Evolutionary conservation across 1,139 yeast species (phyloP).

Genomic region (Taphrina betulina): DNA sequence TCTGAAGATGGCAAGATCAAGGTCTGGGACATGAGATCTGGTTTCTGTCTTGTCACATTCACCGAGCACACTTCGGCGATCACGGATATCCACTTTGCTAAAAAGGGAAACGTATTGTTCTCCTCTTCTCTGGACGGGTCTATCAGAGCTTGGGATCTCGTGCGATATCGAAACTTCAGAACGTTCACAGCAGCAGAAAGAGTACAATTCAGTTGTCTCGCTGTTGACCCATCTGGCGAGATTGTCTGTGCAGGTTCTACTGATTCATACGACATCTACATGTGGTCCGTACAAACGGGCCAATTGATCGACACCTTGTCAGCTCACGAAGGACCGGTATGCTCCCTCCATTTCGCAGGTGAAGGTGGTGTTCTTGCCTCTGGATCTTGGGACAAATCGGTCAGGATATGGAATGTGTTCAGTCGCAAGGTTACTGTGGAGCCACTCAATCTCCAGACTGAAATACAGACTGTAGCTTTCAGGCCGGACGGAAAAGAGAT

Average conservation of each 20-base stretch:
- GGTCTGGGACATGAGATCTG: conserved; percentile 92
- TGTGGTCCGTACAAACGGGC: conserved; percentile 97
- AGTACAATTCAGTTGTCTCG: conserved; percentile 81
- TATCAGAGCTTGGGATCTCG: conserved; percentile 92
- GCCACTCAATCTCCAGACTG: conserved; percentile 81
- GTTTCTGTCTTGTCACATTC: conserved; percentile 89
- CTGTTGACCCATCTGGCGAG: conserved; percentile 97
- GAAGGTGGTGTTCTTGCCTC: conserved; percentile 80
- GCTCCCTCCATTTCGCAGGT: conserved; percentile 78
- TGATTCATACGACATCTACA: conserved; percentile 84
- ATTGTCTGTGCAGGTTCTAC: conserved; percentile 92
- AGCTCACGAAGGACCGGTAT: conserved; percentile 96
- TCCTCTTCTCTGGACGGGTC: conserved; percentile 95
- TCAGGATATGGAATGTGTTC: conserved; percentile 89
- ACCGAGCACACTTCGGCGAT: conserved; percentile 88
- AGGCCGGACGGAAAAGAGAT: conserved; percentile 90
- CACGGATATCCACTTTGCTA: conserved; percentile 82
- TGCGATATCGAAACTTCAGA: conserved; percentile 88
- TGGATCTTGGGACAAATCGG: conserved; percentile 95
- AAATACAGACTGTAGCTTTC: conserved; percentile 79
- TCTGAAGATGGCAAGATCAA: conserved; percentile 96
- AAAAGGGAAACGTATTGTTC: conserved; percentile 82
- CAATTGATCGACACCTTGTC: conserved; percentile 81
- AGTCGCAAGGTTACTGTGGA: conserved; percentile 77
- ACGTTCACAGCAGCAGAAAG: conserved; percentile 90